Percentiles rank a stretch among this genome's conserved stretches.
These are phyloP conservation scores for Cardiospermum halicacabum DNA, from an alignment of 345 rosid species.

Conservation along the genomic window DNA sequence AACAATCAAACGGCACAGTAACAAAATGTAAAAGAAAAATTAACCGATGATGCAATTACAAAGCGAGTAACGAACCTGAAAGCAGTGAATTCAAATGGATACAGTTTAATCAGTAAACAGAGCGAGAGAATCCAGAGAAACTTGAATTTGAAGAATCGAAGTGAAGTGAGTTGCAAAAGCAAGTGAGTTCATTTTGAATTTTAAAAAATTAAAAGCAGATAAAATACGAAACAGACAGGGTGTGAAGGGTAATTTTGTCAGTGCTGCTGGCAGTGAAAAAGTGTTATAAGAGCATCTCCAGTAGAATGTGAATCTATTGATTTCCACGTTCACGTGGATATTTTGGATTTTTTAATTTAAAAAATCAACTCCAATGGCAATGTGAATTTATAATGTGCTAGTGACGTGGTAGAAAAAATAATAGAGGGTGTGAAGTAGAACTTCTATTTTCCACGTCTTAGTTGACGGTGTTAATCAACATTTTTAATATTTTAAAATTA, in stretches of 20 bases:
- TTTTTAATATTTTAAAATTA: too few species aligned
- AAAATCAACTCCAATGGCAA: too few species aligned
- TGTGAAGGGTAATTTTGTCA: neutral
- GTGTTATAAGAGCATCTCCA: too few species aligned
- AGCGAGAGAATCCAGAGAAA: neutral
- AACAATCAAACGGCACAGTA: neutral
- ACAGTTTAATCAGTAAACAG: neutral
- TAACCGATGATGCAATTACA: neutral
- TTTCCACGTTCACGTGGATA: too few species aligned
- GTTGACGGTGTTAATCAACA: too few species aligned
- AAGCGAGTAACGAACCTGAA: neutral
- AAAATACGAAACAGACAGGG: too few species aligned
- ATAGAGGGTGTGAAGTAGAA: too few species aligned
- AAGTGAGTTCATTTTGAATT: neutral
- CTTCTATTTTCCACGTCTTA: too few species aligned
- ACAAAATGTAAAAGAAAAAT: neutral
- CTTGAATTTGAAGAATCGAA: neutral
- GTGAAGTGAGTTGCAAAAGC: neutral
- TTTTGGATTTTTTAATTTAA: too few species aligned
- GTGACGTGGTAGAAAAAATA: too few species aligned
- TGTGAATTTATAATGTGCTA: too few species aligned
- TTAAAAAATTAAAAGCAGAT: neutral
- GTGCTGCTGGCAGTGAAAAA: neutral
- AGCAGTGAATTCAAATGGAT: neutral
- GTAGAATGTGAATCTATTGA: too few species aligned